Evolutionary conservation across 1,139 yeast species (phyloP).

Genomic region (Wickerhamomyces sp.): DNA sequence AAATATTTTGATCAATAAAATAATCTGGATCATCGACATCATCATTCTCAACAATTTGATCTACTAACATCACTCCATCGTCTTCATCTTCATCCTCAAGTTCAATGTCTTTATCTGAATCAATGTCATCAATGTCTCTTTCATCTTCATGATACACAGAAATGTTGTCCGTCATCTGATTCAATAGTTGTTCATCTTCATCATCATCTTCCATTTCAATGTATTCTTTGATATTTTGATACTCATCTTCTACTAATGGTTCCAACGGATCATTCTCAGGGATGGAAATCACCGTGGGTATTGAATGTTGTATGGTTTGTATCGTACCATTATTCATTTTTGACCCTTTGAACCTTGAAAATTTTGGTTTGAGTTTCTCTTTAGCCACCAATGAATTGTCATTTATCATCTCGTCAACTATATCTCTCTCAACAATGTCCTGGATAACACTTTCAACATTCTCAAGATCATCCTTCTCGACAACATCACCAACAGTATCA

Average conservation of each 20-base stretch:
- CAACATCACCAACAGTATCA: neutral
- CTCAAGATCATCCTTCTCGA: neutral
- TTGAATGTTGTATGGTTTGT: neutral
- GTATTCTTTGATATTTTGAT: conserved; percentile 14
- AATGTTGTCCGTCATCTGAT: conserved; percentile 10
- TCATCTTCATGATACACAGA: conserved; percentile 22
- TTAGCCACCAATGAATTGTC: neutral
- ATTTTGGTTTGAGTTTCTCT: neutral
- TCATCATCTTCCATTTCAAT: conserved; percentile 14
- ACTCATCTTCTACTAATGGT: conserved; percentile 6
- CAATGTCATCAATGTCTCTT: conserved; percentile 21
- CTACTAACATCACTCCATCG: conserved; percentile 28
- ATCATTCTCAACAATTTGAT: conserved; percentile 32
- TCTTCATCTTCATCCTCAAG: conserved; percentile 19
- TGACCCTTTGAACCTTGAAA: neutral
- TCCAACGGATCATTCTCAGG: conserved; percentile 5
- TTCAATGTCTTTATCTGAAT: conserved; percentile 1
- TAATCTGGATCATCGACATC: conserved; percentile 38
- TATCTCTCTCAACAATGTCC: conserved; percentile 9
- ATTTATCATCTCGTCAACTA: conserved; percentile 1
- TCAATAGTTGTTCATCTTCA: conserved; percentile 16
- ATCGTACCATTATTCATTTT: neutral
- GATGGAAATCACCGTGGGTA: conserved; percentile 1
- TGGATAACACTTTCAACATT: neutral
- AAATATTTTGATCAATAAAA: conserved; percentile 25